Evolutionary conservation across 2,329 filamentous ascomycete genomes (phyloP).

Genomic region (Pseudogymnoascus sp.): DNA sequence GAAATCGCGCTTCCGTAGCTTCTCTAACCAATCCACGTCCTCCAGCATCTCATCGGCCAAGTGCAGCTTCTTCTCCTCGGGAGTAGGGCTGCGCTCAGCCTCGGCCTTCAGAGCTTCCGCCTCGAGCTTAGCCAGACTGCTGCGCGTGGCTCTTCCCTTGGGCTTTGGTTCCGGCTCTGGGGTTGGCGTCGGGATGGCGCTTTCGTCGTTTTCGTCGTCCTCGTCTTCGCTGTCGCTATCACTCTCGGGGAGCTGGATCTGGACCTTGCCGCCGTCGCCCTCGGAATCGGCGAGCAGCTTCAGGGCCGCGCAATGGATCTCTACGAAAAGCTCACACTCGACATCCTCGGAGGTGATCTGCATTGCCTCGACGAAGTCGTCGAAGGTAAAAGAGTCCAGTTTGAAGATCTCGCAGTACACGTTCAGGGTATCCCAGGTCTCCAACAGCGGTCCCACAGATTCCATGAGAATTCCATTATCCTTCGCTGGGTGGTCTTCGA

Average conservation of each 20-base stretch:
- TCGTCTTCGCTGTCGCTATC: constrained; percentile 63
- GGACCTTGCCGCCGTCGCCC: constrained; percentile 66
- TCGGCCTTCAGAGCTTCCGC: constrained; percentile 58
- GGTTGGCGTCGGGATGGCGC: constrained; percentile 44
- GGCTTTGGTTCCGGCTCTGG: constrained; percentile 65
- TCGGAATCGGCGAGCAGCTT: constrained; percentile 76
- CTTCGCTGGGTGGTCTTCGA: constrained; percentile 37
- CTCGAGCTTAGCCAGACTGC: constrained; percentile 75
- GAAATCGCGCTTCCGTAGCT: constrained; percentile 76
- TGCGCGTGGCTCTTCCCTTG: constrained; percentile 65
- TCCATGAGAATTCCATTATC: constrained; percentile 64
- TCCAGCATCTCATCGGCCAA: constrained; percentile 68
- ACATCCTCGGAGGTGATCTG: constrained; percentile 63
- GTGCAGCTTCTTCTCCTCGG: constrained; percentile 45
- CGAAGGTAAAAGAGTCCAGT: constrained; percentile 94
- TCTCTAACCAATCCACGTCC: constrained; percentile 75
- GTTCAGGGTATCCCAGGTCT: constrained; percentile 94
- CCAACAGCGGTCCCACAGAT: constrained; percentile 75
- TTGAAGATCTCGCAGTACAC: constrained; percentile 96
- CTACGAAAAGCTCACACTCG: constrained; percentile 77
- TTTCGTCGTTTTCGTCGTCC: constrained; percentile 47
- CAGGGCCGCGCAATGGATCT: constrained; percentile 84
- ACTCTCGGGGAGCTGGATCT: constrained; percentile 68
- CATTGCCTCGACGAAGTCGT: constrained; percentile 89
- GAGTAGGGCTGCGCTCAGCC: constrained; percentile 33